A percentile compares a stretch with the other conserved stretches of the same genome.
Evolutionary conservation across 495 filamentous ascomycete genomes (phyloP).

Genomic region (Aspergillus bridgeri): DNA sequence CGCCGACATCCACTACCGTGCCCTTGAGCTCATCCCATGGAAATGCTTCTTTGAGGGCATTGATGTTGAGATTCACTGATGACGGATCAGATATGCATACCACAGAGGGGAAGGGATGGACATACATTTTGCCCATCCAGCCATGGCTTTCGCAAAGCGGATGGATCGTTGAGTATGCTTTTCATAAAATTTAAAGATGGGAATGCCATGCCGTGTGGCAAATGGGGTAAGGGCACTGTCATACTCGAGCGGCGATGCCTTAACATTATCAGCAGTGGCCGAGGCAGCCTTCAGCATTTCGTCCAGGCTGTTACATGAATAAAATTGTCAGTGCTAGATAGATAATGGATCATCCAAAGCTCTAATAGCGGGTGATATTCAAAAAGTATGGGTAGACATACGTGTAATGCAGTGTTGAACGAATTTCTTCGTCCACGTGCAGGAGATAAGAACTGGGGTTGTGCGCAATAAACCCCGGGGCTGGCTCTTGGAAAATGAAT

Average conservation of each 20-base stretch:
- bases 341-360: not conserved
- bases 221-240: not conserved
- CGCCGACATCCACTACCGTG: conserved; percentile 1
- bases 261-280: not conserved
- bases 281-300: not conserved
- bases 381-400: no score
- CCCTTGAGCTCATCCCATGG: not conserved
- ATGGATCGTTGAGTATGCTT: not conserved
- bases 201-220: not conserved
- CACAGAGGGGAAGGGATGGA: not conserved
- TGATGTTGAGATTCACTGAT: no score
- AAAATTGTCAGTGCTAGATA: no score
- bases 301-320: not conserved
- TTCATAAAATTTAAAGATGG: not conserved
- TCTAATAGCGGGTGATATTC: not conserved
- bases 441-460: no score
- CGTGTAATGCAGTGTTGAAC: no score
- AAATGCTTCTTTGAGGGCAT: no score
- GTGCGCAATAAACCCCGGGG: no score
- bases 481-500: no score
- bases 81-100: not conserved
- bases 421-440: no score
- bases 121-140: not conserved
- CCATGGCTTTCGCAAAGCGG: not conserved
- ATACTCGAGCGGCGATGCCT: not conserved